Base-by-base conservation (phyloP, 768 basidiomycete species). In the Suillus subluteus region DNA sequence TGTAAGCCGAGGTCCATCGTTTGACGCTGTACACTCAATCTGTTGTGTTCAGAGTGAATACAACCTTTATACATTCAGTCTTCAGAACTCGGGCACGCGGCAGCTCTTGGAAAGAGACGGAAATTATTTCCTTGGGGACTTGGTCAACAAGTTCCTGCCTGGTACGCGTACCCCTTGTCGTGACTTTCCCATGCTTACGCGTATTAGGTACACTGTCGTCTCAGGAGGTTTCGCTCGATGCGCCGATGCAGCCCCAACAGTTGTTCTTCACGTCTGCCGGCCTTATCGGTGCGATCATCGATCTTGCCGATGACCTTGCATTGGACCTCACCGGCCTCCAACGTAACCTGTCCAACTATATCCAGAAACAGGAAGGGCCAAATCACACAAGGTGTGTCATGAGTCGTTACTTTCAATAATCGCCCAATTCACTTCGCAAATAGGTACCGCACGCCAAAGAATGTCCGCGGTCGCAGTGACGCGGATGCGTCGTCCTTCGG, bases 181-280 rank as follows among this genome's bases (percentile, higher is more conserved):
- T 35, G 41, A 9, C 35, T 59, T 30, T 15, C 38, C 21, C 46
- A 12, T 62, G 3, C 68, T 66, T 56, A 68, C 63, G 62, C 41
- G 63, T 15, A 64, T 15, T 65, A 92, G 93, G 92, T 8, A 82
- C 86, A 0, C 74, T 94, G 54, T 75, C 81, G 12, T 77, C 83
- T 0, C 74, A 78, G 6, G 84, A 88, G 41, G 68, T 79, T 6
- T 79, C 84, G 9, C 76, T 79, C 2, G 80, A 81, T 62, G 66
- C 78, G 6, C 69, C 78, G 0, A 79, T 91, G 46, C 72, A 78
- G 35, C 84, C 92, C 0, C 86, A 86, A 59, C 87, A 91, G 32
- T 67, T 95, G 37, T 94, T 91, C 76, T 88, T 91, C 78, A 91
- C 95, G 2, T 83, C 90, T 1, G 86, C 89, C 3, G 95, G 95